Percentiles rank a stretch among this genome's conserved stretches.
phyloP scores from a whole-genome alignment of 192 early-diverging fungal genomes.

The Podila epigama region DNA sequence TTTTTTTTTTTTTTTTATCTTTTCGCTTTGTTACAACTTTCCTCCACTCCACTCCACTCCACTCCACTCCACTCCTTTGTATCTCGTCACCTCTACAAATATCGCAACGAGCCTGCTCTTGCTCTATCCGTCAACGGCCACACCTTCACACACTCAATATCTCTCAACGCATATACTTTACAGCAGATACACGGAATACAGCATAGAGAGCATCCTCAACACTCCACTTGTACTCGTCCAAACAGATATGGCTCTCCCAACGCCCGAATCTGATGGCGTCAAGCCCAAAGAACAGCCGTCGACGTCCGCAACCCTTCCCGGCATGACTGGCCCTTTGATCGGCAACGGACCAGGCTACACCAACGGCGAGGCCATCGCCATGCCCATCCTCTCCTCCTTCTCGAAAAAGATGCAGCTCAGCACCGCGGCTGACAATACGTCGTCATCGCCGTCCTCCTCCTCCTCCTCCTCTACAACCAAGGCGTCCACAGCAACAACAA shows the following conservation, averaged over 20 bases:
- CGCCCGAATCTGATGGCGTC: too few species aligned
- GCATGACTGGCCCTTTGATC: conserved; percentile 24
- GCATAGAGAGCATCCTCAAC: background rate
- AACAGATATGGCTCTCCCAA: background rate
- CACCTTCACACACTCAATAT: background rate
- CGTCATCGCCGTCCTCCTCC: too few species aligned
- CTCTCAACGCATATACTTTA: too few species aligned
- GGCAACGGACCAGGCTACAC: conserved; percentile 48
- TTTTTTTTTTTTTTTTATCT: background rate
- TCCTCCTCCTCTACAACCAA: background rate
- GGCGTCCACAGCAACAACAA: background rate
- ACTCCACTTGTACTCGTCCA: background rate
- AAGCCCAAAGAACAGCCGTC: background rate
- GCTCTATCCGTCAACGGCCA: background rate
- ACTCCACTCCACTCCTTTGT: background rate
- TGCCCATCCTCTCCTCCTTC: conserved; percentile 41
- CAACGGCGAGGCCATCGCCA: conserved; percentile 35
- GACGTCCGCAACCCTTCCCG: conserved; percentile 1
- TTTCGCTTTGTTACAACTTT: background rate
- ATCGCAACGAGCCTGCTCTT: background rate
- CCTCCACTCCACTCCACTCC: background rate
- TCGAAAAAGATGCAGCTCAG: conserved; percentile 10
- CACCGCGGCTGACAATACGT: conserved; percentile 6
- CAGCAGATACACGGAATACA: background rate
- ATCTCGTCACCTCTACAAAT: background rate